phyloP scores from a whole-genome alignment of 1,284 basidiomycete genomes.

The Butyriboletus appendiculatus region DNA sequence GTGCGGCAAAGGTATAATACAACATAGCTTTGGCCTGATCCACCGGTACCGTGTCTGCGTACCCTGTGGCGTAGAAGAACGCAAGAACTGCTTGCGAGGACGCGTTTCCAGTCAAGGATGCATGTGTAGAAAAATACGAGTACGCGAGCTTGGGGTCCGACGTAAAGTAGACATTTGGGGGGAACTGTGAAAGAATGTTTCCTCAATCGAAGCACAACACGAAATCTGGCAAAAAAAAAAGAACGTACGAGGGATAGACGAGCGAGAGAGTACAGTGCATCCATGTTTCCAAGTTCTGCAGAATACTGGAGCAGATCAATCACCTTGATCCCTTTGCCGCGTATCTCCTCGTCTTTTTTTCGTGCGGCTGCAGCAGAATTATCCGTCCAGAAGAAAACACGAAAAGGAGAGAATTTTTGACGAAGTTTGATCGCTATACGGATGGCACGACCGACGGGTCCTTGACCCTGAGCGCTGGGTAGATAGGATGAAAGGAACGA shows the following conservation, averaged over 20 bases:
- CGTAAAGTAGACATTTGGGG: conserved; percentile 63
- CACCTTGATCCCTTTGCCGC: conserved; percentile 71
- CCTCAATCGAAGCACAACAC: neutral
- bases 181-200: conserved; percentile 50
- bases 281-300: conserved; percentile 73
- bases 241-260: conserved; percentile 57
- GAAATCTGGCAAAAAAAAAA: neutral
- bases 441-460: conserved; percentile 64
- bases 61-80: conserved; percentile 88
- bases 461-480: conserved; percentile 68
- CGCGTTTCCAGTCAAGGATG: conserved; percentile 70
- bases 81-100: conserved; percentile 83
- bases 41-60: conserved; percentile 66
- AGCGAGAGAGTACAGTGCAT: conserved; percentile 74
- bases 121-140: conserved; percentile 60
- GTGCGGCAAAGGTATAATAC: conserved; percentile 92
- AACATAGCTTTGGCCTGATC: conserved; percentile 81
- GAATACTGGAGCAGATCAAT: conserved; percentile 78
- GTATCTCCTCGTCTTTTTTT: conserved; percentile 61
- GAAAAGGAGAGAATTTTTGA: conserved; percentile 49
- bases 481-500: conserved; percentile 64
- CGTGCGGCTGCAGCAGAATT: conserved; percentile 45
- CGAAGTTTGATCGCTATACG: conserved; percentile 65
- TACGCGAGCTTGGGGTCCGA: conserved; percentile 63
- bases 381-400: conserved; percentile 45